A percentile compares a stretch with the other conserved stretches of the same genome.
These are phyloP conservation scores for Penicillium sp. DNA, from an alignment of 2,329 filamentous ascomycete species.

Conservation along the genomic window DNA sequence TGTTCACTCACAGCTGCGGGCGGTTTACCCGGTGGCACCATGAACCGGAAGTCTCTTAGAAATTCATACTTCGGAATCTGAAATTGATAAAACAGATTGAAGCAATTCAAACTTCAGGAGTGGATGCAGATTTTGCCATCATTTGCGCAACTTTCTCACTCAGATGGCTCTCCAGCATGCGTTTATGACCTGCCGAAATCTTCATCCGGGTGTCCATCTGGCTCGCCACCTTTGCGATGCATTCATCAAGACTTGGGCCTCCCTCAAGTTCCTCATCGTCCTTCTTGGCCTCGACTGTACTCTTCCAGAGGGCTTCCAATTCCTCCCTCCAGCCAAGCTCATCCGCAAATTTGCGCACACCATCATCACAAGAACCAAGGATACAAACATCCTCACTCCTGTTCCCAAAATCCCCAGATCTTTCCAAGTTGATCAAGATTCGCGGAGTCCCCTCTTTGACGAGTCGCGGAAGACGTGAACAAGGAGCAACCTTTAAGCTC, in stretches of 20 bases:
- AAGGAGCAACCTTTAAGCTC: conserved; percentile 77
- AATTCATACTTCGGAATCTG: no score
- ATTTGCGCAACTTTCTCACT: conserved; percentile 24
- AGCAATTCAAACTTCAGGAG: neutral
- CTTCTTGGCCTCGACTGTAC: conserved; percentile 60
- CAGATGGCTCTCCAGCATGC: conserved; percentile 34
- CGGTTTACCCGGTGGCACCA: neutral
- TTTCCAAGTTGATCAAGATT: conserved; percentile 77
- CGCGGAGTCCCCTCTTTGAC: conserved; percentile 63
- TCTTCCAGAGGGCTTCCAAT: conserved; percentile 69
- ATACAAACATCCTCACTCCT: conserved; percentile 74
- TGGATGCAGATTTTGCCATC: neutral
- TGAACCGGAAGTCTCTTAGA: neutral
- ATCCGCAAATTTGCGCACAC: conserved; percentile 70
- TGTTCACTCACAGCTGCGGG: neutral
- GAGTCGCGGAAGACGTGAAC: conserved; percentile 70
- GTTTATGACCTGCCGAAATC: conserved; percentile 43
- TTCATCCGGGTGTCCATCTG: conserved; percentile 52
- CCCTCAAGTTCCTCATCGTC: conserved; percentile 41
- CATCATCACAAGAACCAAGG: conserved; percentile 74
- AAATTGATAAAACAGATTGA: neutral
- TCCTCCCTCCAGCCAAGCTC: conserved; percentile 79
- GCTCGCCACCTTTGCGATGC: conserved; percentile 52
- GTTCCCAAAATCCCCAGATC: conserved; percentile 72
- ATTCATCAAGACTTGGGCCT: conserved; percentile 54